These are phyloP conservation scores for Ceratobasidium papillatum DNA, from an alignment of 1,284 basidiomycete genomes.

Conservation along the genomic window DNA sequence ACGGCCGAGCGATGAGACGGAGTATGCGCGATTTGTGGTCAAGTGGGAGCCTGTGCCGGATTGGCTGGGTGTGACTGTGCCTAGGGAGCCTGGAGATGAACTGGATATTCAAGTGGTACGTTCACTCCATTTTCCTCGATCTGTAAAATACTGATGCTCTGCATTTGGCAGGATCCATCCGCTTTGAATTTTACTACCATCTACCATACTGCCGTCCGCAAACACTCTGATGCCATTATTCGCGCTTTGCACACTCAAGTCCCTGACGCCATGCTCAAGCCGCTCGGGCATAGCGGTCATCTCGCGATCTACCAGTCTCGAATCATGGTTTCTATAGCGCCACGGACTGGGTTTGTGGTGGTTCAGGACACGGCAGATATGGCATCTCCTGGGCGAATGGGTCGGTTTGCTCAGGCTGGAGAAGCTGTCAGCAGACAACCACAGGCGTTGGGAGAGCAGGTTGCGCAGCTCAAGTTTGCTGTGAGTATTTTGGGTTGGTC, in stretches of 20 bases:
- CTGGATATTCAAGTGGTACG: conserved; percentile 38
- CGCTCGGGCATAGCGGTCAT: conserved; percentile 5
- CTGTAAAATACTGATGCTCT: not conserved
- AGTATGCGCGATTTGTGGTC: conserved; percentile 65
- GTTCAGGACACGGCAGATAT: conserved; percentile 42
- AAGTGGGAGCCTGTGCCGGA: conserved; percentile 72
- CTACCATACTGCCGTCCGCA: conserved; percentile 64
- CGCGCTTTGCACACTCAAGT: conserved; percentile 49
- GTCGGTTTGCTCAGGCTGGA: conserved; percentile 59
- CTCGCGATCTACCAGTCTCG: conserved; percentile 26
- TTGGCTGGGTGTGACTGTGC: conserved; percentile 56
- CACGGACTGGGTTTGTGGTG: conserved; percentile 27
- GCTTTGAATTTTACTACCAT: conserved; percentile 75
- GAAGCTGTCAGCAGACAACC: conserved; percentile 70
- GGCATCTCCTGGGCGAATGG: conserved; percentile 31
- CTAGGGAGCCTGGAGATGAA: conserved; percentile 11
- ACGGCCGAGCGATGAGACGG: conserved; percentile 72
- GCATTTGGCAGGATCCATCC: conserved; percentile 63
- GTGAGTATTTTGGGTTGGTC: conserved; percentile 4
- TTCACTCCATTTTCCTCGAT: not conserved
- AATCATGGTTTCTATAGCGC: conserved; percentile 24
- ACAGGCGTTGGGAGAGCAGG: conserved; percentile 40
- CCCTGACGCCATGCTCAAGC: conserved; percentile 19
- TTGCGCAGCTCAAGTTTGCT: conserved; percentile 34
- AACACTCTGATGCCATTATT: conserved; percentile 66